phyloP scores from a whole-genome alignment of 768 basidiomycete species.

The Candolleomyces eurysporus region DNA sequence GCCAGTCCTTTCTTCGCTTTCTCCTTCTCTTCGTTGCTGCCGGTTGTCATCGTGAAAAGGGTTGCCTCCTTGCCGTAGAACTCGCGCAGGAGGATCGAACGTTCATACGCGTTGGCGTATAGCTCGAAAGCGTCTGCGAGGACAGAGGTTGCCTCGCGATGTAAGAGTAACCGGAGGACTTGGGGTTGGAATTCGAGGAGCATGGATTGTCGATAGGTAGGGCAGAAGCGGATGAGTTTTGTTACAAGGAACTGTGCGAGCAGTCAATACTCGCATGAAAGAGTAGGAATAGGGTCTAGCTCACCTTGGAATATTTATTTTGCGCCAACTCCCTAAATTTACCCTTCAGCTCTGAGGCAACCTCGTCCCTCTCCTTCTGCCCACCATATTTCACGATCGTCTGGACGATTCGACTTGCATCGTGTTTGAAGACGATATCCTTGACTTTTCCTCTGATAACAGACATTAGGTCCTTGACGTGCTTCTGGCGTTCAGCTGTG shows the following conservation, averaged over 20 bases:
- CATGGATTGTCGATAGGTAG: constrained; percentile 71
- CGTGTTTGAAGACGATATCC: constrained; percentile 88
- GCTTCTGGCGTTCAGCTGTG: constrained; percentile 68
- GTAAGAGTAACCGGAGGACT: constrained; percentile 75
- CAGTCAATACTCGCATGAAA: not conserved
- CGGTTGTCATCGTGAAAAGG: constrained; percentile 58
- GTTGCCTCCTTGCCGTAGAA: constrained; percentile 89
- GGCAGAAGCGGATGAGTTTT: constrained; percentile 76
- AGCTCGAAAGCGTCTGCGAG: constrained; percentile 89
- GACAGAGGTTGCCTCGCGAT: constrained; percentile 80
- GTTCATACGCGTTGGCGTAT: constrained; percentile 82
- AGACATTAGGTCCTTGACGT: constrained; percentile 71
- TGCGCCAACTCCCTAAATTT: constrained; percentile 74
- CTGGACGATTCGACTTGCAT: constrained; percentile 84
- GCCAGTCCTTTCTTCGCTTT: constrained; percentile 62
- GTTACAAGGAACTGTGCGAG: constrained; percentile 66
- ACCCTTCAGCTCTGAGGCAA: constrained; percentile 83
- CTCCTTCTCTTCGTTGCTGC: constrained; percentile 63
- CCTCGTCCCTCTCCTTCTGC: constrained; percentile 71
- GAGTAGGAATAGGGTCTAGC: constrained; percentile 7
- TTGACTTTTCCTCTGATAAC: constrained; percentile 78
- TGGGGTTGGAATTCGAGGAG: constrained; percentile 75
- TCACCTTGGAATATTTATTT: constrained; percentile 88
- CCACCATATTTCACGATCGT: constrained; percentile 81
- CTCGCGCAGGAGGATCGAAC: constrained; percentile 75